These are phyloP conservation scores for Puccinia triticina DNA, from an alignment of 1,284 basidiomycete species.

Conservation along the genomic window DNA sequence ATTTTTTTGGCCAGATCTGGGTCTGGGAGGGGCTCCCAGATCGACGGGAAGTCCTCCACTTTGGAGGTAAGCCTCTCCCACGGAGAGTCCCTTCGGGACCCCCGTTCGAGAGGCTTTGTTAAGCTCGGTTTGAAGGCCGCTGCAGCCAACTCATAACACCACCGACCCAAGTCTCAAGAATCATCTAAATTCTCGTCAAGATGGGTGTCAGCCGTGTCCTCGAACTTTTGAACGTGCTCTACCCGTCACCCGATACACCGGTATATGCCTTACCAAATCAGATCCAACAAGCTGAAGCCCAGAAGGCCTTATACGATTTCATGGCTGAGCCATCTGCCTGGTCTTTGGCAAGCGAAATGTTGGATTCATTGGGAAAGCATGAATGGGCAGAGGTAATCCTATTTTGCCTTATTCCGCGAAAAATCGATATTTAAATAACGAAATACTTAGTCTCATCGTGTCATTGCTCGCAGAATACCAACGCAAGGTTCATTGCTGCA, in stretches of 20 bases:
- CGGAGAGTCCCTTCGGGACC: too few species aligned
- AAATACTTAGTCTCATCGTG: not conserved
- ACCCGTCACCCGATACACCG: constrained; percentile 26
- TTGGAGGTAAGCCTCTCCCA: too few species aligned
- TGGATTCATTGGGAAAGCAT: constrained; percentile 27
- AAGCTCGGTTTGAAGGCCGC: too few species aligned
- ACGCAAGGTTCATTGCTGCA: constrained; percentile 57
- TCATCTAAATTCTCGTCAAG: not conserved
- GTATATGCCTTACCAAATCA: constrained; percentile 20
- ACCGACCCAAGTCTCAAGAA: too few species aligned
- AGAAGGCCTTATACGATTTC: constrained; percentile 40
- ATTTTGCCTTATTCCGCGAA: too few species aligned
- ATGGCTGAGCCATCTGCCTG: constrained; percentile 41
- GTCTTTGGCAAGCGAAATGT: constrained; percentile 40
- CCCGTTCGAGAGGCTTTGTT: too few species aligned
- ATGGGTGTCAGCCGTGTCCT: constrained; percentile 24
- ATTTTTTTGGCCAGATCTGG: too few species aligned
- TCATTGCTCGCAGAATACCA: constrained; percentile 39
- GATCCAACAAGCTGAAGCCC: constrained; percentile 32
- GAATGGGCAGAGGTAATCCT: constrained; percentile 25
- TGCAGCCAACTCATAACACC: not conserved
- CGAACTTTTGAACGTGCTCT: constrained; percentile 22
- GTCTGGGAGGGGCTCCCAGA: too few species aligned
- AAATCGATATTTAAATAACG: not conserved
- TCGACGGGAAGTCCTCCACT: too few species aligned